A percentile compares a stretch with the other conserved stretches of the same genome.
These are phyloP conservation scores for Aspergillus mulundensis DNA, from an alignment of 495 filamentous ascomycete species.

Conservation along the genomic window DNA sequence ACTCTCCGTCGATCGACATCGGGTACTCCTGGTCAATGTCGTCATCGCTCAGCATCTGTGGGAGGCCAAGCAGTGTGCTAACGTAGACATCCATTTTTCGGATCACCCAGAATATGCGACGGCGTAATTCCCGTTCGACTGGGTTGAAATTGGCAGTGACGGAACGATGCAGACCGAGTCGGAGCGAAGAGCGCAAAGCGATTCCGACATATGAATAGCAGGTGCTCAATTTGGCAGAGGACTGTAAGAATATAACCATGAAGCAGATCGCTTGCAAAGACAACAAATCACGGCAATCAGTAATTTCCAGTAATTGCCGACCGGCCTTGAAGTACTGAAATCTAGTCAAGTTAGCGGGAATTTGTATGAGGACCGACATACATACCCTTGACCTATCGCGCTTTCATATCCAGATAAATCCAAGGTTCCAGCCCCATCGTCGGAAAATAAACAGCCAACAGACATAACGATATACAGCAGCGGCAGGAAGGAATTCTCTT, in stretches of 20 bases:
- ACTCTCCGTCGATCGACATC: slow-evolving; percentile 83
- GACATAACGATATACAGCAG: slow-evolving; percentile 80
- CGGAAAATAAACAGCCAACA: slow-evolving; percentile 78
- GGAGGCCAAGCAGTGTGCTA: slow-evolving; percentile 81
- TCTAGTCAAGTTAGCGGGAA: slow-evolving; percentile 35
- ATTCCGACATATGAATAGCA: slow-evolving; percentile 94
- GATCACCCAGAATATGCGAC: slow-evolving; percentile 85
- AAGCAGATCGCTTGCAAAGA: slow-evolving; percentile 85
- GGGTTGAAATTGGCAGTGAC: slow-evolving; percentile 72
- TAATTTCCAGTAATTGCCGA: slow-evolving; percentile 80
- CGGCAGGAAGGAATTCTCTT: slow-evolving; percentile 78
- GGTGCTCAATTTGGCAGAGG: slow-evolving; percentile 82
- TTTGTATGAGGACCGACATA: background rate
- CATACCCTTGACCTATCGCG: slow-evolving; percentile 77
- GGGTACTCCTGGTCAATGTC: slow-evolving; percentile 91
- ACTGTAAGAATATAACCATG: slow-evolving; percentile 91
- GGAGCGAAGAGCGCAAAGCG: slow-evolving; percentile 76
- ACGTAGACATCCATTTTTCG: slow-evolving; percentile 95
- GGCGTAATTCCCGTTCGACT: slow-evolving; percentile 77
- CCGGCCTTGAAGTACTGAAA: slow-evolving; percentile 81
- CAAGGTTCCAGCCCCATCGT: slow-evolving; percentile 43
- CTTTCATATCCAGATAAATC: slow-evolving; percentile 61
- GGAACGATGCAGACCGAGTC: slow-evolving; percentile 84
- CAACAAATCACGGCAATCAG: slow-evolving; percentile 81
- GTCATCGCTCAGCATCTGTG: slow-evolving; percentile 76